A percentile compares a stretch with the other conserved stretches of the same genome.
Evolutionary conservation across 2,329 filamentous ascomycete species (phyloP).

Genomic region (Sclerotinia spermophila): DNA sequence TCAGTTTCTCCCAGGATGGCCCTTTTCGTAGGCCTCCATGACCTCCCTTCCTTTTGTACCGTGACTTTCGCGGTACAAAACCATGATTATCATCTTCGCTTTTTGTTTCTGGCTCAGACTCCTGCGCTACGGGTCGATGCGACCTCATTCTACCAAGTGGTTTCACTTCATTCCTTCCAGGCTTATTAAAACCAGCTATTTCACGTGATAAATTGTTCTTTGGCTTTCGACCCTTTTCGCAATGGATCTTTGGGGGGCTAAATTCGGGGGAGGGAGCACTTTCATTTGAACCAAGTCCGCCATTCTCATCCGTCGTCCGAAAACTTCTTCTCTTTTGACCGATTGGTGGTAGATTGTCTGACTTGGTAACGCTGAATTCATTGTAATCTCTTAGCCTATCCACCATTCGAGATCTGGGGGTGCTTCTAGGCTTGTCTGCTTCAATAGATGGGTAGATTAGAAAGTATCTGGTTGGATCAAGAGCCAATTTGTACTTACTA

Average conservation of each 20-base stretch:
- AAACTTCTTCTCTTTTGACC: neutral
- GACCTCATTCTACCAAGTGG: neutral
- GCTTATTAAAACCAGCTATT: neutral
- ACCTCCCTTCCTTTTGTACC: neutral
- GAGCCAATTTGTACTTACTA: neutral
- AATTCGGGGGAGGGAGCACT: accelerated
- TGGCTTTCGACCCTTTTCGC: neutral
- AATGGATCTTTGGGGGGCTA: neutral
- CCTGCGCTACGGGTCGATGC: neutral
- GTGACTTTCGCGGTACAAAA: neutral
- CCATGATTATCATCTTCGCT: neutral
- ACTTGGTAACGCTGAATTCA: neutral
- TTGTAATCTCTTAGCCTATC: neutral
- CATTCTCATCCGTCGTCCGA: neutral
- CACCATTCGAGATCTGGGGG: neutral
- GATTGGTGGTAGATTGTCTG: neutral
- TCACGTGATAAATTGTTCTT: neutral
- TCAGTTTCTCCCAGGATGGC: neutral
- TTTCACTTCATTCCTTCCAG: neutral
- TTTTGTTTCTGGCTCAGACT: neutral
- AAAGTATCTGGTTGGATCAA: neutral
- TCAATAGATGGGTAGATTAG: neutral
- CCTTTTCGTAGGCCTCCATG: neutral
- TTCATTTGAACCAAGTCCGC: neutral
- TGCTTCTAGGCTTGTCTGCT: neutral